Base-by-base conservation (phyloP, 192 early-diverging fungal species). In the Coemansia sp. region DNA sequence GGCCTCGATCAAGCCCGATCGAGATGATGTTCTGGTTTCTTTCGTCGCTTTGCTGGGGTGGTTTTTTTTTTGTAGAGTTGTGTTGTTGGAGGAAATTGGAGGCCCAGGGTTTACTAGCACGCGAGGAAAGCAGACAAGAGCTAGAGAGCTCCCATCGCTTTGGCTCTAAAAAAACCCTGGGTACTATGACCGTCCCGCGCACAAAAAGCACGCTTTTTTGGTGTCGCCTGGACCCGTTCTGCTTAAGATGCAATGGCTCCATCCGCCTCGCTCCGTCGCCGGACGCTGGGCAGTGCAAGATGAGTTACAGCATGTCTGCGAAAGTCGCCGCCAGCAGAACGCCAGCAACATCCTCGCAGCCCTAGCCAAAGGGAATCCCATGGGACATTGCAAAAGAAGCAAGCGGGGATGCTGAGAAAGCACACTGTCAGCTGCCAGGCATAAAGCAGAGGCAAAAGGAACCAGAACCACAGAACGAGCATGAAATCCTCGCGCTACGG, bases 81-180 rank as follows among this genome's bases (percentile, higher is more conserved):
- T n/a, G n/a, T n/a, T 73, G 71, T 73, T 50, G 68, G 77, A 74
- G 68, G 65, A 30, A 64, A 68, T 61, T 73, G 77, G 77, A 80
- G 77, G 77, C 68, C 72, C 61, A 50, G 15, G 50, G 13, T 61
- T 61, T 53, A 80, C 44, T 56, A 65, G 6, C 14, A 41, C 42
- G 41, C 53, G 56, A 69, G 58, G 41, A 23, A 42, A 28, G 60
- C 52, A 36, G 55, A 42, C n/a, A 15, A 25, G 33, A 28, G 47
- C 5, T 36, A 44, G 25, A 56, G 15, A 13, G 53, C 45, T 53
- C 28, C 40, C 9, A 8, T 13, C n/a, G 41, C 41, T 42, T 42
- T 27, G 45, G 45, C 57, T 50, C 67, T 56, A 52, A 53, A 61
- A 42, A 44, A n/a, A 44, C n/a, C 42, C 20, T 31, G 63, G 71